These are phyloP conservation scores for Helianthus annuus DNA, from an alignment of 129 eudicot genomes.

Conservation along the genomic window HanXRQr2.0-SUNRISE NC_035440.2:60222755-60223254, in stretches of 20 bases:
- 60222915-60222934: conserved; percentile 59
- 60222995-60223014: conserved; percentile 57
- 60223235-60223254: conserved; percentile 66
- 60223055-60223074: conserved; percentile 62
- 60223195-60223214: background rate
- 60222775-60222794: conserved; percentile 21
- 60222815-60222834: conserved; percentile 31
- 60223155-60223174: conserved; percentile 47
- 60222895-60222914: conserved; percentile 56
- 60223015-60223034: conserved; percentile 66
- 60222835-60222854: conserved; percentile 40
- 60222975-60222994: conserved; percentile 65
- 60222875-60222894: conserved; percentile 34
- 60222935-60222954: conserved; percentile 55
- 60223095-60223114: conserved; percentile 40
- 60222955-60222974: conserved; percentile 59
- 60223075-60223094: conserved; percentile 29
- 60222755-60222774: conserved; percentile 22
- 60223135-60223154: conserved; percentile 54
- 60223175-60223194: conserved; percentile 33
- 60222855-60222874: conserved; percentile 50
- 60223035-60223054: conserved; percentile 50
- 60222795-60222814: conserved; percentile 13
- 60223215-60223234: background rate
- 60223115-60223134: conserved; percentile 51